Evolutionary conservation across 352 stramenopile species (phyloP).

Genomic region (Plasmopara muralis): DNA sequence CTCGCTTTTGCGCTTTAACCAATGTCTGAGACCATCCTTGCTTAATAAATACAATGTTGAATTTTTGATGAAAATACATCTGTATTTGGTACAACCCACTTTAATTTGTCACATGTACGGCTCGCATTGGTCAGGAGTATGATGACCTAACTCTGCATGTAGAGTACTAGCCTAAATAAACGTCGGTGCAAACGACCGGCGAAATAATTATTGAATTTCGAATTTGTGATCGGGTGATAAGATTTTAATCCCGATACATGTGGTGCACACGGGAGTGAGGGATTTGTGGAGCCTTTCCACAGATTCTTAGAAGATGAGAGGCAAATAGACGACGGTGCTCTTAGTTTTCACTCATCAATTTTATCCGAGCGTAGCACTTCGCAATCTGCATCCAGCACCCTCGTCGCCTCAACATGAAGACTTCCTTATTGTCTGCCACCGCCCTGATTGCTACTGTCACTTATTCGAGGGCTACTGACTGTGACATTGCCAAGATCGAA

Average conservation of each 20-base stretch:
- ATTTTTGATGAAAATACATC: neutral
- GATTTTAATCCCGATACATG: neutral
- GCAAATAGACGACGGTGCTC: constrained; percentile 1
- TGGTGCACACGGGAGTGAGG: neutral
- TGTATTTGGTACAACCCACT: too few relatives aligned
- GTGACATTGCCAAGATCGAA: constrained; percentile 49
- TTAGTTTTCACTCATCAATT: constrained; percentile 18
- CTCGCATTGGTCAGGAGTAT: too few relatives aligned
- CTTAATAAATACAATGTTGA: constrained; percentile 19
- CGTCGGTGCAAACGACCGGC: neutral
- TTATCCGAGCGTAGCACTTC: constrained; percentile 17
- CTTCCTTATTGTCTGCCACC: constrained; percentile 15
- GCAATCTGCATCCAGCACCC: constrained; percentile 2
- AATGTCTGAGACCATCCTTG: constrained; percentile 7
- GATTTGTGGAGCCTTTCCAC: neutral
- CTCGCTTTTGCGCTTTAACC: constrained; percentile 22
- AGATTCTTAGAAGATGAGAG: constrained; percentile 7
- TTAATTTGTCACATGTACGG: too few relatives aligned
- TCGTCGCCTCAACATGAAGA: constrained; percentile 22
- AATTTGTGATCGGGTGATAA: too few relatives aligned
- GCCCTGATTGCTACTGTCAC: constrained; percentile 20
- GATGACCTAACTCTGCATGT: constrained; percentile 1
- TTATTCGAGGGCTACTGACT: constrained; percentile 28
- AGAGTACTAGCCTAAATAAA: neutral
- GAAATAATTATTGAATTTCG: too few relatives aligned